These are phyloP conservation scores for Ustilago loliicola DNA, from an alignment of 1,284 basidiomycete genomes.

Conservation along the genomic window DNA sequence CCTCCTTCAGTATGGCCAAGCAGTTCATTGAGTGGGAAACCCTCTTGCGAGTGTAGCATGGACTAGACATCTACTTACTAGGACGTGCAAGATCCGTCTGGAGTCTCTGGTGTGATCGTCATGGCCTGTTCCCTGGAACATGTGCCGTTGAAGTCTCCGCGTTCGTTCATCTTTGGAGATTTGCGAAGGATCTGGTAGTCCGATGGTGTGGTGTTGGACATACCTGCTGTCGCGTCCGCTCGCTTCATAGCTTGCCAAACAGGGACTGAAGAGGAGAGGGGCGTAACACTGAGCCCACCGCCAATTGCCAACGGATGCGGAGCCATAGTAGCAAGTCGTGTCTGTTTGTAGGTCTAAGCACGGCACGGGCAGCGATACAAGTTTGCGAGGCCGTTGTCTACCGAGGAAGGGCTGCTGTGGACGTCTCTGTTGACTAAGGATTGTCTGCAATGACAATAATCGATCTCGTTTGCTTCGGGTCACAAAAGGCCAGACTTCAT, in stretches of 20 bases:
- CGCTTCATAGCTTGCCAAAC: conserved; percentile 23
- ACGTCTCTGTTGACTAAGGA: neutral
- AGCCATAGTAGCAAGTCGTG: conserved; percentile 16
- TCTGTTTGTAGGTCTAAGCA: neutral
- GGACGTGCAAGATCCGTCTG: conserved; percentile 44
- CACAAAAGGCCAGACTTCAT: conserved; percentile 1
- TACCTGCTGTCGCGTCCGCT: conserved; percentile 1
- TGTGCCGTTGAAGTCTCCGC: conserved; percentile 54
- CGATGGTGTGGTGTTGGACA: conserved; percentile 18
- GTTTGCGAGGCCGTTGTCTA: neutral
- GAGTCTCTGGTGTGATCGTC: conserved; percentile 51
- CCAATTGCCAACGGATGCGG: conserved; percentile 10
- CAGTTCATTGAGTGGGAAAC: neutral
- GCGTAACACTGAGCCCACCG: conserved; percentile 17
- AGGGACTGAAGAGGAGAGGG: conserved; percentile 15
- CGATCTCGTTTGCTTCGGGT: neutral
- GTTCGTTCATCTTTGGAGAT: conserved; percentile 47
- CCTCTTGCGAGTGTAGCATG: neutral
- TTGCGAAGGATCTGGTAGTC: conserved; percentile 29
- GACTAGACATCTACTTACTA: conserved; percentile 29
- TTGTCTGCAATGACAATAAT: neutral
- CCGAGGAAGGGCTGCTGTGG: neutral
- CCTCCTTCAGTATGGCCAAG: neutral
- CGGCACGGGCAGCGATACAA: neutral
- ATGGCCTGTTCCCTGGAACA: conserved; percentile 42